These are phyloP conservation scores for Stylosanthes scabra DNA, from an alignment of 331 rosid species.

Conservation along the genomic window DNA sequence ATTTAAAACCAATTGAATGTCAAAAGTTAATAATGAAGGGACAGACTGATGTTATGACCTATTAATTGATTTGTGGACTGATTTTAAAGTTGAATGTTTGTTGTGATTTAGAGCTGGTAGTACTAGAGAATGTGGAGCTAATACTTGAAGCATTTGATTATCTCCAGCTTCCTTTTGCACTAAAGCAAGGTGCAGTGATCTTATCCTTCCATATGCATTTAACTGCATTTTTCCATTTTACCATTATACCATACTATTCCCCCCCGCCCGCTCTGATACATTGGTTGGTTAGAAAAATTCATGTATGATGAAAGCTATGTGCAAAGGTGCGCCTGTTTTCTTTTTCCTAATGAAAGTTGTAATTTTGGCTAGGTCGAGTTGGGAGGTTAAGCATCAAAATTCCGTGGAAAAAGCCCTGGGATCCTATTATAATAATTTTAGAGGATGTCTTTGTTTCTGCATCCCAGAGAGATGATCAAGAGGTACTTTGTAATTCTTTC, in stretches of 20 bases:
- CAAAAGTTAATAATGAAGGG: neutral
- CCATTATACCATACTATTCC: neutral
- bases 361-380: constrained; percentile 68
- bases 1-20: constrained; percentile 4
- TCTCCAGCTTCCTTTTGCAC: constrained; percentile 92
- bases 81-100: constrained; percentile 36
- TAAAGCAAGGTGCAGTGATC: constrained; percentile 72
- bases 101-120: constrained; percentile 71
- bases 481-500: constrained; percentile 59
- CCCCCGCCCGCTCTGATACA: constrained; percentile 4
- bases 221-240: neutral
- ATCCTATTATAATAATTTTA: constrained; percentile 77
- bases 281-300: constrained; percentile 29
- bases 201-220: constrained; percentile 24
- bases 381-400: constrained; percentile 96
- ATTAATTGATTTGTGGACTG: constrained; percentile 23
- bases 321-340: constrained; percentile 28
- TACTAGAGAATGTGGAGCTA: constrained; percentile 93
- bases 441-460: constrained; percentile 88
- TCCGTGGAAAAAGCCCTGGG: constrained; percentile 99
- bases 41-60: neutral
- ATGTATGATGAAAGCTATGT: constrained; percentile 11
- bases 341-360: constrained; percentile 33
- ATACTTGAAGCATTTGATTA: constrained; percentile 95
- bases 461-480: constrained; percentile 85